phyloP scores from a whole-genome alignment of 1,139 yeast genomes.

The Scheffersomyces stambukii region DNA sequence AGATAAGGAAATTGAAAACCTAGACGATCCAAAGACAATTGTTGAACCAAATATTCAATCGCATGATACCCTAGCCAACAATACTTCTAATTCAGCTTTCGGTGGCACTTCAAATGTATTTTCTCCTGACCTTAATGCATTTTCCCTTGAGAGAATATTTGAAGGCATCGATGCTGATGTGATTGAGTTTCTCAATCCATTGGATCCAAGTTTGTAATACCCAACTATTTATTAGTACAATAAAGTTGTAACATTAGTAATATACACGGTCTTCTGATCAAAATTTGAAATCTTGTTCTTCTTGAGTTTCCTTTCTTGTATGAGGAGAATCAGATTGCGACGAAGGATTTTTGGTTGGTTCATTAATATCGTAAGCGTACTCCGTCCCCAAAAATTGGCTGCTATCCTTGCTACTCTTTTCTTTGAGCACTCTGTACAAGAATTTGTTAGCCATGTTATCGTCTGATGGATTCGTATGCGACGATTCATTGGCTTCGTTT shows the following conservation, averaged over 20 bases:
- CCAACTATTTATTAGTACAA: conserved; percentile 5
- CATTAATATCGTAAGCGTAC: conserved; percentile 2
- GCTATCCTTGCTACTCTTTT: conserved; percentile 4
- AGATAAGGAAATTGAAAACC: conserved; percentile 37
- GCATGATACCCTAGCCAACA: too few species aligned
- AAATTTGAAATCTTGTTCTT: conserved; percentile 12
- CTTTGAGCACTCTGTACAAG: conserved; percentile 9
- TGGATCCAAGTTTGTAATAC: conserved; percentile 20
- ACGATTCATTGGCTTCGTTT: conserved; percentile 1
- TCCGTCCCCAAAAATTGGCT: conserved; percentile 4
- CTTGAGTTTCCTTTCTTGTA: conserved; percentile 1
- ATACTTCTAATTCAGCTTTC: too few species aligned
- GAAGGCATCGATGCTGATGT: conserved; percentile 30
- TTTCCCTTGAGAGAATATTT: conserved; percentile 22
- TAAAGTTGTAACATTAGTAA: conserved; percentile 1
- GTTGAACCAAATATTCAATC: too few species aligned
- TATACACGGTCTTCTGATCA: too few species aligned
- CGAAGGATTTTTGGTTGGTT: neutral
- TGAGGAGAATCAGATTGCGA: too few species aligned
- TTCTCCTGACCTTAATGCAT: neutral
- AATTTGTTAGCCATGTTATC: conserved; percentile 4
- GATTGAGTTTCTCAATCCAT: conserved; percentile 23
- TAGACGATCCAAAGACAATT: conserved; percentile 28
- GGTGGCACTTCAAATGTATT: neutral
- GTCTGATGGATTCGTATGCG: conserved; percentile 1